Conservation (phyloP, 768 basidiomycete genomes). For the Suillus hirtellus region DNA sequence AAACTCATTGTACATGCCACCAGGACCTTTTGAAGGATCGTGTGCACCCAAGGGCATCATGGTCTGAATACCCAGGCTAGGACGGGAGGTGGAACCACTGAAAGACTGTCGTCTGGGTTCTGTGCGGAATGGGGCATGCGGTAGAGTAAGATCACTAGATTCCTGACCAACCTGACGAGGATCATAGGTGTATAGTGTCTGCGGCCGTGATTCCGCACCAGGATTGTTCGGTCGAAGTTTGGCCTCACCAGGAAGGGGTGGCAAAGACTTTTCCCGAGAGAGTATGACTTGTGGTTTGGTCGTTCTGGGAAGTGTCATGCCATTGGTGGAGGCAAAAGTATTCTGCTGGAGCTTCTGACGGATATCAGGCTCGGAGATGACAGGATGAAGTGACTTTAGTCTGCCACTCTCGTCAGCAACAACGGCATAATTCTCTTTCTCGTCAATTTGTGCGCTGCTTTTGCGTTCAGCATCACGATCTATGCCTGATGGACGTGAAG, state of each 20-base stretch:
- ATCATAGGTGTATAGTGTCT: slow-evolving; percentile 65
- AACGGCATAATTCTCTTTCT: slow-evolving; percentile 39
- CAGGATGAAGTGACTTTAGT: slow-evolving; percentile 49
- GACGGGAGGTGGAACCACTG: slow-evolving; percentile 60
- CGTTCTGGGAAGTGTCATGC: slow-evolving; percentile 31
- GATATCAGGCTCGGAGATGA: slow-evolving; percentile 63
- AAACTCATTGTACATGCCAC: slow-evolving; percentile 69
- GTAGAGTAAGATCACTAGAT: slow-evolving; percentile 55
- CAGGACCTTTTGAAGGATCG: slow-evolving; percentile 34
- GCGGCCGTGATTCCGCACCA: slow-evolving; percentile 52
- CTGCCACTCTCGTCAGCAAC: slow-evolving; percentile 36
- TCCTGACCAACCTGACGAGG: slow-evolving; percentile 47
- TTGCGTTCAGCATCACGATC: slow-evolving; percentile 53
- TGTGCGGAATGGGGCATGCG: slow-evolving; percentile 62
- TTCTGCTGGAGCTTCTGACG: slow-evolving; percentile 45
- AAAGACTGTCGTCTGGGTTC: slow-evolving; percentile 78
- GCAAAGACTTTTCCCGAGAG: slow-evolving; percentile 72
- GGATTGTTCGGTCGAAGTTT: slow-evolving; percentile 37
- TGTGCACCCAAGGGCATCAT: slow-evolving; percentile 40
- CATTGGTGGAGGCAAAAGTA: slow-evolving; percentile 34
- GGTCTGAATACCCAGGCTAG: slow-evolving; percentile 54
- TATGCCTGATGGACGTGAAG: slow-evolving; percentile 61
- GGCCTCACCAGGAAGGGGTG: slow-evolving; percentile 68
- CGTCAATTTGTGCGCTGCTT: slow-evolving; percentile 43
- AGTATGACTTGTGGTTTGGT: slow-evolving; percentile 24